Percentiles rank a stretch among this genome's conserved stretches.
Conservation (phyloP, 2,329 filamentous ascomycete genomes). For the Hypoxylon sp. region DNA sequence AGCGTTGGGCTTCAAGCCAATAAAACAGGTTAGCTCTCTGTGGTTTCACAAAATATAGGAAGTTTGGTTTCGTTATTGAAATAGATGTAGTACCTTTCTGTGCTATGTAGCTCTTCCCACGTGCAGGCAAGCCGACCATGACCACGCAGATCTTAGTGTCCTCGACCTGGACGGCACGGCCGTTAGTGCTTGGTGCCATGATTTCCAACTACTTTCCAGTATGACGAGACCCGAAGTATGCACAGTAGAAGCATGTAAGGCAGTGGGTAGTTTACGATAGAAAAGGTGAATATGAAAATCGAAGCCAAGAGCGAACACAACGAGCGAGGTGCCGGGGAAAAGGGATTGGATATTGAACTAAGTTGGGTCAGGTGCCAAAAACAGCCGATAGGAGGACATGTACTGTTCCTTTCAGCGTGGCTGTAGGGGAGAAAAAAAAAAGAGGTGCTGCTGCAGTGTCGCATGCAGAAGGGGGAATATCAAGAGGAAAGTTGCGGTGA, state of each 20-base stretch:
- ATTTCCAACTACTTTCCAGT: slow-evolving; percentile 49
- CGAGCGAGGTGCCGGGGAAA: slow-evolving; percentile 24
- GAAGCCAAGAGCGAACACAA: slow-evolving; percentile 22
- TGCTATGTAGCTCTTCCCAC: slow-evolving; percentile 97
- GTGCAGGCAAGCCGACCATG: slow-evolving; percentile 96
- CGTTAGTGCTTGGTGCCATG: slow-evolving; percentile 66
- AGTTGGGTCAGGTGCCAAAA: slow-evolving; percentile 35
- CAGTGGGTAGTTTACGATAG: slow-evolving; percentile 27
- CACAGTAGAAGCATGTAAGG: slow-evolving; percentile 49
- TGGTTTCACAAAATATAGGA: slow-evolving; percentile 21
- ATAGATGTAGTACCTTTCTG: slow-evolving; percentile 80
- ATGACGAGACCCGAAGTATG: slow-evolving; percentile 22
- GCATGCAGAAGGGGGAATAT: slow-evolving; percentile 38
- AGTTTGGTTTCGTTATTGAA: background rate
- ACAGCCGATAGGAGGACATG: slow-evolving; percentile 30
- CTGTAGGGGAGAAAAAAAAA: background rate
- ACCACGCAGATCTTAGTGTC: slow-evolving; percentile 98
- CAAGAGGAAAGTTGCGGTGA: slow-evolving; percentile 43
- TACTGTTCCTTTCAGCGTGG: slow-evolving; percentile 7
- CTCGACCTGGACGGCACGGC: slow-evolving; percentile 87
- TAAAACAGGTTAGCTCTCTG: slow-evolving; percentile 40
- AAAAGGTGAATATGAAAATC: slow-evolving; percentile 24
- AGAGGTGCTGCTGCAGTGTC: slow-evolving; percentile 40
- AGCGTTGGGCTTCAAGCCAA: slow-evolving; percentile 79
- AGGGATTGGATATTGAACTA: slow-evolving; percentile 29